Conservation (phyloP, 768 basidiomycete genomes). For the Chalciporus sphaerocephalus region DNA sequence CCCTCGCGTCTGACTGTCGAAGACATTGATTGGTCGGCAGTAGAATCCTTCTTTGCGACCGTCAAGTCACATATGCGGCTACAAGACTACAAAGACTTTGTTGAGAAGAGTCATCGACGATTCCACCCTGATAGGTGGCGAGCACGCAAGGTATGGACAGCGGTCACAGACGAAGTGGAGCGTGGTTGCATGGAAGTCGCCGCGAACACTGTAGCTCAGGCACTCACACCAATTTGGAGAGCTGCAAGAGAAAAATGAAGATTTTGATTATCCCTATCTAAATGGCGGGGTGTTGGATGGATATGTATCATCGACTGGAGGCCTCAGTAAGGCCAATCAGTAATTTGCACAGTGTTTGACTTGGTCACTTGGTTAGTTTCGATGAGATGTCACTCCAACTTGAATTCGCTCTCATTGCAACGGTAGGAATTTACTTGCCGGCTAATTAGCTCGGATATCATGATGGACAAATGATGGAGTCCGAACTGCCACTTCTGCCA, state of each 20-base stretch:
- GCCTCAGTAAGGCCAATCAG: not conserved
- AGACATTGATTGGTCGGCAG: constrained; percentile 67
- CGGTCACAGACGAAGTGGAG: constrained; percentile 53
- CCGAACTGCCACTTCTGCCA: no score
- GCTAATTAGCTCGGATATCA: no score
- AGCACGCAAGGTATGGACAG: constrained; percentile 56
- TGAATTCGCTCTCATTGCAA: no score
- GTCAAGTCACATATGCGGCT: constrained; percentile 48
- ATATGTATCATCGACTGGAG: not conserved
- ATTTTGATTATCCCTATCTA: not conserved
- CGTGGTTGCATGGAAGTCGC: constrained; percentile 64
- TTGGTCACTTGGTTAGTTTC: no score
- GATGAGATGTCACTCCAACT: no score
- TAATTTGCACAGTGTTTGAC: no score
- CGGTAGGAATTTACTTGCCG: no score
- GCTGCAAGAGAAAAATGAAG: constrained; percentile 33
- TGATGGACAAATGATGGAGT: no score
- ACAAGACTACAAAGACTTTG: constrained; percentile 60
- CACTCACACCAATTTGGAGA: constrained; percentile 66
- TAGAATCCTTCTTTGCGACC: constrained; percentile 64
- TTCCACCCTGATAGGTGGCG: constrained; percentile 84
- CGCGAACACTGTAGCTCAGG: constrained; percentile 68
- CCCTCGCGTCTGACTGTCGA: constrained; percentile 52
- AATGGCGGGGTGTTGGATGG: not conserved
- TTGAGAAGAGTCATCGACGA: constrained; percentile 66